Base-by-base conservation (phyloP, 345 rosid genomes). In the Eucalyptus polyanthemos region DNA sequence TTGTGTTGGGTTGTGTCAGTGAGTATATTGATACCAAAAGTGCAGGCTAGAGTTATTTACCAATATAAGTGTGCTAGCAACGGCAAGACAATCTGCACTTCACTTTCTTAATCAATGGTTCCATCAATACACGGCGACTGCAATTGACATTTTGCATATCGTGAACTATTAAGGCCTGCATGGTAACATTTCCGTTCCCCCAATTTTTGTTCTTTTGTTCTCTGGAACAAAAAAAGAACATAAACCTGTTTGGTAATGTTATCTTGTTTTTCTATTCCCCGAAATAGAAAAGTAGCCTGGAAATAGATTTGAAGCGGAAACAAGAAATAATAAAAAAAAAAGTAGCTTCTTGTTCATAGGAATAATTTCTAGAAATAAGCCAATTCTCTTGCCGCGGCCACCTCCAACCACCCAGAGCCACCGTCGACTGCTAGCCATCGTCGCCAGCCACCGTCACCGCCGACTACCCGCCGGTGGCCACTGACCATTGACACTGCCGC, bases 381-480 rank as follows among this genome's bases (percentile, higher is more conserved):
- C 51, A 50, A 50, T 50, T 50, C 6, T 50, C 51, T 50, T 50
- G 51, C 16, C 51, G 1, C 1, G 51, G 6, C 16, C 51, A 50
- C 16, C 51, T 14, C 16, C 51, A 50, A 50, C 51, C 1, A 3
- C 51, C 51, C 1, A 2, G 3, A 50, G 51, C 51, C 51, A 50
- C 51, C 6, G 6, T 5, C 6, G 6, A 50, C 51, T 0, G 15
- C 14, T 0, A 4, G 14, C 50, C 15, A 5, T 6, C 2, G 1
- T 14, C 14, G 1, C 51, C 51, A 14, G 3, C 16, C 16, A 5
- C 51, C 16, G 1, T 12, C 51, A 1, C 16, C 0, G 0, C 6
- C 3, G 16, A 5, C 1, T 4, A 1, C 16, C 2, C 16, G 1
- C 6, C 0, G 0, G 1, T 6, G 3, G 6, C 16, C 16, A 14